A percentile compares a stretch with the other conserved stretches of the same genome.
Conservation (phyloP, 129 eudicot genomes). For the Helianthus annuus region HanXRQr2.0-SUNRISE NC_035433.2:124352233-124352732, state of each 20-base stretch:
- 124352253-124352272: slow-evolving; percentile 68
- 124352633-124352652: background rate
- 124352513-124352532: slow-evolving; percentile 64
- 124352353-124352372: slow-evolving; percentile 20
- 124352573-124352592: slow-evolving; percentile 41
- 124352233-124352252: slow-evolving; percentile 63
- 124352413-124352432: slow-evolving; percentile 32
- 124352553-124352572: slow-evolving; percentile 40
- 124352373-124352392: slow-evolving; percentile 14
- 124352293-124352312: slow-evolving; percentile 56
- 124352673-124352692: slow-evolving; percentile 1
- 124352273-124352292: slow-evolving; percentile 52
- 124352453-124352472: slow-evolving; percentile 30
- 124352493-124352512: slow-evolving; percentile 38
- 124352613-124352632: background rate
- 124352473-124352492: slow-evolving; percentile 25
- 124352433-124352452: slow-evolving; percentile 16
- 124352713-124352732: background rate
- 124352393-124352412: slow-evolving; percentile 36
- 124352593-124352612: slow-evolving; percentile 38
- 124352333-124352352: slow-evolving; percentile 52
- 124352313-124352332: slow-evolving; percentile 52
- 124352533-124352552: slow-evolving; percentile 47
- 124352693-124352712: background rate
- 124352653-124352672: slow-evolving; percentile 1